Evolutionary conservation across 257 asterid genomes (phyloP).

Genomic region (Marsdenia floribunda): DNA sequence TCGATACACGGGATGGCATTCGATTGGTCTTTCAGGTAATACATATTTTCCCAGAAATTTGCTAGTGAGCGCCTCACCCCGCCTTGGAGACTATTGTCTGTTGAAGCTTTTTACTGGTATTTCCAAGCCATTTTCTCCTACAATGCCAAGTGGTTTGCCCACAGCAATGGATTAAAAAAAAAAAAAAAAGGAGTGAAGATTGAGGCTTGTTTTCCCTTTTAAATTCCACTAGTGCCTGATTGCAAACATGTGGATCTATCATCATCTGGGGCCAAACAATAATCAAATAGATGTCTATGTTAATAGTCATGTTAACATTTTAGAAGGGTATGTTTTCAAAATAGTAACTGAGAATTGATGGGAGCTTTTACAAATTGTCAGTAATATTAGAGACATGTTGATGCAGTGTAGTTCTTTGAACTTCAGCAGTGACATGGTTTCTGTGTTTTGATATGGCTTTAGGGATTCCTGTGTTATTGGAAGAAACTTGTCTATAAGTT

Average conservation of each 20-base stretch:
- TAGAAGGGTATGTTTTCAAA: neutral
- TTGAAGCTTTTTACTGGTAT: neutral
- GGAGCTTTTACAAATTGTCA: neutral
- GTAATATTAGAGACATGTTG: neutral
- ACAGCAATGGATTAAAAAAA: neutral
- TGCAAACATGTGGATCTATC: neutral
- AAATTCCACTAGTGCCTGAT: neutral
- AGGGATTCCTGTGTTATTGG: neutral
- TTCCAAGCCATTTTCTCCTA: neutral
- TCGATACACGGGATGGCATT: slow-evolving; percentile 94
- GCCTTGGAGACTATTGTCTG: neutral
- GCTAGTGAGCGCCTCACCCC: too few relatives aligned
- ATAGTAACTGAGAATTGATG: neutral
- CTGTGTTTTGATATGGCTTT: neutral
- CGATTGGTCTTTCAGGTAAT: slow-evolving; percentile 86
- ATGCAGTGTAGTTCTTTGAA: neutral
- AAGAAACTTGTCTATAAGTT: neutral
- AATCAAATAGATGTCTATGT: neutral
- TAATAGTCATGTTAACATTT: neutral
- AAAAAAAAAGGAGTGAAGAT: neutral
- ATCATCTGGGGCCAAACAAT: neutral
- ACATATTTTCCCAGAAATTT: neutral
- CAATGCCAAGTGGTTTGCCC: neutral
- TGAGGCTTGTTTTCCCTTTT: neutral
- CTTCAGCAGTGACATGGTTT: neutral